Percentiles rank a stretch among this genome's conserved stretches.
Conservation (phyloP, 2,329 filamentous ascomycete genomes). For the Exophiala oligosperma region DNA sequence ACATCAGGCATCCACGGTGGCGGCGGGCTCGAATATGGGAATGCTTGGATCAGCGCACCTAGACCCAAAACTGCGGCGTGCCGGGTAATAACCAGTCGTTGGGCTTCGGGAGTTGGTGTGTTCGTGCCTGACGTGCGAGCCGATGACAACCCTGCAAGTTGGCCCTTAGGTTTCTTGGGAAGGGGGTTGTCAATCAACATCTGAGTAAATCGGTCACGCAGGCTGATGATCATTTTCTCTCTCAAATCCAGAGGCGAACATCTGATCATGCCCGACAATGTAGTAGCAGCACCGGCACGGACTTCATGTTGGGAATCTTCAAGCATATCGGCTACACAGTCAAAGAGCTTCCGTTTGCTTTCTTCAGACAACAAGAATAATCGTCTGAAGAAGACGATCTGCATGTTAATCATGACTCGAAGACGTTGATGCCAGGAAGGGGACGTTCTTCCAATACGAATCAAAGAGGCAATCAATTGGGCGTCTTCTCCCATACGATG, state of each 20-base stretch:
- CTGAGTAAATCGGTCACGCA: slow-evolving; percentile 77
- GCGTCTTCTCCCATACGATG: slow-evolving; percentile 83
- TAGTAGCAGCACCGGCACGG: slow-evolving; percentile 86
- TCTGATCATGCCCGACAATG: slow-evolving; percentile 94
- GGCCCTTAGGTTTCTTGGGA: slow-evolving; percentile 62
- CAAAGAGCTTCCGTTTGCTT: slow-evolving; percentile 79
- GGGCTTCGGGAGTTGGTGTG: slow-evolving; percentile 55
- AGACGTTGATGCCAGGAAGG: slow-evolving; percentile 94
- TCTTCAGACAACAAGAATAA: slow-evolving; percentile 78
- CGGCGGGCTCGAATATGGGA: slow-evolving; percentile 92
- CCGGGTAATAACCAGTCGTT: slow-evolving; percentile 74
- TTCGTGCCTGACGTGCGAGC: slow-evolving; percentile 45
- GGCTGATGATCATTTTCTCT: slow-evolving; percentile 69
- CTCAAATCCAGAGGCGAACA: slow-evolving; percentile 84
- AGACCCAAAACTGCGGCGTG: slow-evolving; percentile 91
- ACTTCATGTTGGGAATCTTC: slow-evolving; percentile 91
- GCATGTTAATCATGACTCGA: slow-evolving; percentile 94
- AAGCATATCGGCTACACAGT: slow-evolving; percentile 94
- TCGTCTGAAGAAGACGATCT: slow-evolving; percentile 96
- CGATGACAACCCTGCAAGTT: slow-evolving; percentile 34
- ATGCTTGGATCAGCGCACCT: slow-evolving; percentile 88
- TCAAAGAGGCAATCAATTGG: slow-evolving; percentile 79
- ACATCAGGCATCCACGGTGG: slow-evolving; percentile 93
- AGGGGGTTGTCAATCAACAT: slow-evolving; percentile 82
- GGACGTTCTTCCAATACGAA: slow-evolving; percentile 81